These are phyloP conservation scores for Yamadazyma sp. DNA, from an alignment of 805 yeast species.

Conservation along the genomic window DNA sequence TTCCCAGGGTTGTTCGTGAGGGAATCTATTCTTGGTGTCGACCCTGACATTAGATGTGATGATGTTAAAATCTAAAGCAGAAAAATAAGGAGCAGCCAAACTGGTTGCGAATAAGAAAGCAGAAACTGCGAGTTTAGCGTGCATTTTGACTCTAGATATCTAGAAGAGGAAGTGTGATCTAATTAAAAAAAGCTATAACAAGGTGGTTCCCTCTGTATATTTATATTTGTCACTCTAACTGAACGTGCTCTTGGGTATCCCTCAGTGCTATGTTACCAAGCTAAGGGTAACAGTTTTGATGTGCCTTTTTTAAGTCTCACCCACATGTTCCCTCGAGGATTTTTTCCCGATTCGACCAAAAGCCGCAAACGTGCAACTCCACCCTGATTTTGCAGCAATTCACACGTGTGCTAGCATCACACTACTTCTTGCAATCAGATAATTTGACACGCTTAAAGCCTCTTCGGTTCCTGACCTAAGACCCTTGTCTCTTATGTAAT, in stretches of 20 bases:
- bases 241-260: neutral
- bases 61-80: conserved; percentile 9
- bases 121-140: conserved; percentile 2
- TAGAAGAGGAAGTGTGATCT: neutral
- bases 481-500: too few species aligned
- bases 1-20: conserved; percentile 47
- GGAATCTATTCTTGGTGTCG: conserved; percentile 34
- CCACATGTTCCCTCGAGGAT: conserved; percentile 2
- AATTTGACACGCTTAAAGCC: too few species aligned
- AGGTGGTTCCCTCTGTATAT: neutral
- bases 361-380: conserved; percentile 7
- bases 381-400: conserved; percentile 7
- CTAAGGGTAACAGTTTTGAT: neutral
- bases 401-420: conserved; percentile 6
- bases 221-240: neutral
- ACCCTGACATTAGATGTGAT: conserved; percentile 36
- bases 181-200: neutral
- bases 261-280: conserved; percentile 5
- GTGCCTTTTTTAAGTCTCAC: neutral
- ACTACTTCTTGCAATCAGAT: too few species aligned
- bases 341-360: conserved; percentile 4
- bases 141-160: neutral
- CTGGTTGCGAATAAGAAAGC: conserved; percentile 8
- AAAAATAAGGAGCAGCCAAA: conserved; percentile 8
- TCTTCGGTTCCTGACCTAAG: too few species aligned